A percentile compares a stretch with the other conserved stretches of the same genome.
These are phyloP conservation scores for Arabis alpina DNA, from an alignment of 345 rosid genomes.

Conservation along the genomic window DNA sequence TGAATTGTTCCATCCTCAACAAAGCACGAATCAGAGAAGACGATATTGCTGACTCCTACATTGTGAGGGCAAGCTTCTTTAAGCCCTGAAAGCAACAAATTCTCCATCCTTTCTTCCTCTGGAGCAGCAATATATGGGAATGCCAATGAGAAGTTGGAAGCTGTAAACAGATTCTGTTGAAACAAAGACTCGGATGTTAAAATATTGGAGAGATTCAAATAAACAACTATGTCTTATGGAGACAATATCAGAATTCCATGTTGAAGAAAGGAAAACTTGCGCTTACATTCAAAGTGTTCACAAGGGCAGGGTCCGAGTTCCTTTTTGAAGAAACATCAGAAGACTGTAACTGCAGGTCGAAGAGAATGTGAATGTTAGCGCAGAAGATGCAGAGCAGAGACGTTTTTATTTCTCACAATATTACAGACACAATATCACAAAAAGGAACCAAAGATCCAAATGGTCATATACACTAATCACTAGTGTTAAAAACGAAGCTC, in stretches of 20 bases:
- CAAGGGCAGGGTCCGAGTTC: slow-evolving; percentile 58
- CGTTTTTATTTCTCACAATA: not conserved
- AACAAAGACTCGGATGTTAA: slow-evolving; percentile 32
- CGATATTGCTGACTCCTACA: slow-evolving; percentile 57
- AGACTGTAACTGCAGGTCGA: slow-evolving; percentile 62
- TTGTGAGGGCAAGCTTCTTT: slow-evolving; percentile 63
- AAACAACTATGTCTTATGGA: not conserved
- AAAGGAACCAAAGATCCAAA: slow-evolving; percentile 3
- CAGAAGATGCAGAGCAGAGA: slow-evolving; percentile 11
- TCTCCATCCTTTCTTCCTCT: slow-evolving; percentile 79
- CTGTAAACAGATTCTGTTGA: slow-evolving; percentile 61
- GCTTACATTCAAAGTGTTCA: slow-evolving; percentile 73
- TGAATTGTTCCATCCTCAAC: slow-evolving; percentile 62
- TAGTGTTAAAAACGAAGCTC: not conserved
- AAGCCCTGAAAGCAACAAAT: slow-evolving; percentile 67
- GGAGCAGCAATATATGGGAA: slow-evolving; percentile 82
- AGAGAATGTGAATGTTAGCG: slow-evolving; percentile 16
- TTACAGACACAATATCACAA: slow-evolving; percentile 11
- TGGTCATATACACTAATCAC: not conserved
- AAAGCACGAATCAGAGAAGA: slow-evolving; percentile 74
- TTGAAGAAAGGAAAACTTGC: slow-evolving; percentile 12
- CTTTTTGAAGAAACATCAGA: slow-evolving; percentile 64
- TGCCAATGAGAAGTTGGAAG: slow-evolving; percentile 88
- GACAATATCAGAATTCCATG: not conserved
- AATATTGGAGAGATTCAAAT: not conserved